Percentiles rank a stretch among this genome's conserved stretches.
Evolutionary conservation across 23 red algal species (phyloP).

Genomic region (Gracilaria gracilis): DNA sequence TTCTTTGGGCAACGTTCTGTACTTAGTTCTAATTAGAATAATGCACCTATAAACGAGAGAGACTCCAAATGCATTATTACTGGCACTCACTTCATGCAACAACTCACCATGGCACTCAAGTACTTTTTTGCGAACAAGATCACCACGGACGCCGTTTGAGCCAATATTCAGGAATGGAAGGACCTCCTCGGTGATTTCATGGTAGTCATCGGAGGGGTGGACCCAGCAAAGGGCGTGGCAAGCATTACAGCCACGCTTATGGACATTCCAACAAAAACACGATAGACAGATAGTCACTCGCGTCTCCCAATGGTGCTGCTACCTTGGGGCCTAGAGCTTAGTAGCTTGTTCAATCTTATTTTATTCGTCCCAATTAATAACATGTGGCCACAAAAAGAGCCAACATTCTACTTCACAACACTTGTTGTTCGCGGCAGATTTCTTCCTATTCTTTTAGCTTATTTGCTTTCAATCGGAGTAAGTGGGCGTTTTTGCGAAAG

Average conservation of each 20-base stretch:
- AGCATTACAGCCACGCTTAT: conserved; percentile 30
- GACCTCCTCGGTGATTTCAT: conserved; percentile 19
- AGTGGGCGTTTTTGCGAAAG: conserved; percentile 77
- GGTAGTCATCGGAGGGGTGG: conserved; percentile 29
- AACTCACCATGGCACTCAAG: conserved; percentile 75
- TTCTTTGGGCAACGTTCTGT: too few relatives aligned
- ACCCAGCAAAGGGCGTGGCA: conserved; percentile 23
- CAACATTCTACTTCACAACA: background rate
- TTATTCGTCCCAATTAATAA: conserved; percentile 15
- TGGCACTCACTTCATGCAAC: conserved; percentile 90
- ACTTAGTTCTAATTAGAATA: too few relatives aligned
- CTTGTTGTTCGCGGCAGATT: background rate
- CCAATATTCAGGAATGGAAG: conserved; percentile 35
- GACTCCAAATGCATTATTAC: conserved; percentile 88
- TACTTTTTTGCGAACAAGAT: conserved; percentile 86
- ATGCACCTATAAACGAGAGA: too few relatives aligned
- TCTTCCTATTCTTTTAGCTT: background rate
- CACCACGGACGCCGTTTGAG: conserved; percentile 68
- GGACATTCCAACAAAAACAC: conserved; percentile 16
- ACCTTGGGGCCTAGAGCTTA: conserved; percentile 14
- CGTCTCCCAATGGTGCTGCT: conserved; percentile 28
- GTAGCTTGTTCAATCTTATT: conserved; percentile 39
- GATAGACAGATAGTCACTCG: conserved; percentile 24
- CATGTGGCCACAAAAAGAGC: conserved; percentile 26
- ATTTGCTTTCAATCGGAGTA: background rate